These are phyloP conservation scores for Leccinum longicurvipes DNA, from an alignment of 768 basidiomycete species.

Conservation along the genomic window DNA sequence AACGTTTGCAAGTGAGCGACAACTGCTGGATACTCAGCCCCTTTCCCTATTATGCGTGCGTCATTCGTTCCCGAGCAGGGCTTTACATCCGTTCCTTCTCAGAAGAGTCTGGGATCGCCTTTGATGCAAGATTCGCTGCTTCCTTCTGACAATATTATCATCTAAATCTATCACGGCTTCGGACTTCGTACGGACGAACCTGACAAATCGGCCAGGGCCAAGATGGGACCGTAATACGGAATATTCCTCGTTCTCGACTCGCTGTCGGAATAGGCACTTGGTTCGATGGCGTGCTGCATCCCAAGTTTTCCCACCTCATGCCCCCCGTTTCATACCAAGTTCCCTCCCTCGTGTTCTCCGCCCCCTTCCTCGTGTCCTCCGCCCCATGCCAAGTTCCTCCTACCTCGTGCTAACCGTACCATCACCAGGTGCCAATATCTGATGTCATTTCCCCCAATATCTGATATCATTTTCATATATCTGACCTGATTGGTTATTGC, in stretches of 20 bases:
- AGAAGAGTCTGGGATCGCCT: neutral
- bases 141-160: neutral
- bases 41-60: neutral
- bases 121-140: neutral
- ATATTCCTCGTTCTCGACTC: neutral
- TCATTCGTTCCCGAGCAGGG: neutral
- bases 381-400: neutral
- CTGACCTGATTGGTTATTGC: too few relatives aligned
- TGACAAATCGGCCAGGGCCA: neutral
- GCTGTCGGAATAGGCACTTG: neutral
- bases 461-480: too few relatives aligned
- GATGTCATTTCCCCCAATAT: neutral
- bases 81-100: neutral
- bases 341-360: too few relatives aligned
- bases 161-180: neutral
- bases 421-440: neutral
- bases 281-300: neutral
- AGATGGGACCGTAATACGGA: neutral
- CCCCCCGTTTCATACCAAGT: too few relatives aligned
- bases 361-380: too few relatives aligned
- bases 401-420: neutral
- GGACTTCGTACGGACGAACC: neutral
- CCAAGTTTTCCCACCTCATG: neutral
- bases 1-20: neutral
- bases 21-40: neutral